phyloP scores from a whole-genome alignment of 2,329 filamentous ascomycete species.

The Verticillium alfalfae region DNA sequence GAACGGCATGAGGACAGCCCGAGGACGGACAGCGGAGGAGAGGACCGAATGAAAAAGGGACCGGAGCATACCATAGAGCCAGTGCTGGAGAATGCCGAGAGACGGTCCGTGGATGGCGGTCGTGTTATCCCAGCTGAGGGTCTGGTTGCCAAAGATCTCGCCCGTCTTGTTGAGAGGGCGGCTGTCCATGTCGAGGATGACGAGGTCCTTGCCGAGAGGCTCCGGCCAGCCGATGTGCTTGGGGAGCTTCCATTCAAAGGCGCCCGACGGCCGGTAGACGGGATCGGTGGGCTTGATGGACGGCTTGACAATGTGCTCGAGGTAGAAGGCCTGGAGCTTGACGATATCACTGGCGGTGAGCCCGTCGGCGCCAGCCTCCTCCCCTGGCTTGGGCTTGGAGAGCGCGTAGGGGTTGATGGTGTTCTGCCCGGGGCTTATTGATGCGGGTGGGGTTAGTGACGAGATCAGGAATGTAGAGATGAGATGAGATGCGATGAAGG shows the following conservation, averaged over 20 bases:
- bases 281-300: constrained; percentile 16
- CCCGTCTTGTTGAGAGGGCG: constrained; percentile 27
- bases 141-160: constrained; percentile 25
- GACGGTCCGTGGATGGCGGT: constrained; percentile 27
- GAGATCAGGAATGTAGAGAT: background rate
- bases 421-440: background rate
- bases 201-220: constrained; percentile 29
- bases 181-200: constrained; percentile 40
- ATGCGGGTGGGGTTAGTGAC: background rate
- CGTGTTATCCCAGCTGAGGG: constrained; percentile 29
- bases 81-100: constrained; percentile 36
- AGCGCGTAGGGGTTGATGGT: constrained; percentile 7
- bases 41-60: background rate
- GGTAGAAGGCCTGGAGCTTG: constrained; percentile 22
- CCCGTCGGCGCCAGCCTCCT: constrained; percentile 1
- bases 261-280: constrained; percentile 22
- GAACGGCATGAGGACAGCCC: background rate
- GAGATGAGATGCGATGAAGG: background rate
- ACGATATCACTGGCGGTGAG: background rate
- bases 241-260: constrained; percentile 23
- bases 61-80: constrained; percentile 28
- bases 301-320: constrained; percentile 24
- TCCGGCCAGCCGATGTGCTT: constrained; percentile 22
- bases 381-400: constrained; percentile 9
- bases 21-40: background rate